Conservation (phyloP, 306 rosid species). For the Vachellia collinsii region DNA sequence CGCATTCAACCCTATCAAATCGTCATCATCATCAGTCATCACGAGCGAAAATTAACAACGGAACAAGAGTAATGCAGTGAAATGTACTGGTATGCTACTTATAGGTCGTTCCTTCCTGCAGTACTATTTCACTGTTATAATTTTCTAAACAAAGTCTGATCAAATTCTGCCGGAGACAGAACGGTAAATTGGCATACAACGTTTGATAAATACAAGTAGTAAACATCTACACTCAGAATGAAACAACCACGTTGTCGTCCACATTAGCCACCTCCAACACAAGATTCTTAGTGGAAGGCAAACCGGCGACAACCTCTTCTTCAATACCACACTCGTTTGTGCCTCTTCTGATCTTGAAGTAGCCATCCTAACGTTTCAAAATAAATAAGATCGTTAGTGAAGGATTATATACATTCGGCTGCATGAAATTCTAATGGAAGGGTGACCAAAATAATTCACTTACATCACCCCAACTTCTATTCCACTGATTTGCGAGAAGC, state of each 20-base stretch:
- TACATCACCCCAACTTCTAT: constrained; percentile 96
- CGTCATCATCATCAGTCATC: background rate
- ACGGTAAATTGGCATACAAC: constrained; percentile 28
- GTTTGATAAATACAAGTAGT: background rate
- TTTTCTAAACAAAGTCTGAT: background rate
- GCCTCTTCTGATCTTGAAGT: constrained; percentile 90
- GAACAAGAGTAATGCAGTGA: background rate
- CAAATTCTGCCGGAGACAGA: constrained; percentile 10
- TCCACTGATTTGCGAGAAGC: constrained; percentile 98
- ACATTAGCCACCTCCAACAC: constrained; percentile 47
- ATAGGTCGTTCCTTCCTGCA: background rate
- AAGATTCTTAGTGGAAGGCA: constrained; percentile 77
- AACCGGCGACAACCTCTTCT: constrained; percentile 78
- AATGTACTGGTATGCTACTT: background rate
- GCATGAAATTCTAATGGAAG: constrained; percentile 33
- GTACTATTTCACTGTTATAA: constrained; percentile 21
- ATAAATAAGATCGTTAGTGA: constrained; percentile 20
- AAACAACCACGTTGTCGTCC: constrained; percentile 47
- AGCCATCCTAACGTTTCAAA: constrained; percentile 76
- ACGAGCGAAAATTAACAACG: background rate
- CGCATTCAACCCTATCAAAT: background rate
- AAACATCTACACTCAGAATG: constrained; percentile 43
- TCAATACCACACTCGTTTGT: constrained; percentile 92
- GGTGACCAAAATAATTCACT: constrained; percentile 37
- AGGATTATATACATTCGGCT: background rate